Conservation (phyloP, 495 filamentous ascomycete genomes). For the Neurospora discreta region DNA sequence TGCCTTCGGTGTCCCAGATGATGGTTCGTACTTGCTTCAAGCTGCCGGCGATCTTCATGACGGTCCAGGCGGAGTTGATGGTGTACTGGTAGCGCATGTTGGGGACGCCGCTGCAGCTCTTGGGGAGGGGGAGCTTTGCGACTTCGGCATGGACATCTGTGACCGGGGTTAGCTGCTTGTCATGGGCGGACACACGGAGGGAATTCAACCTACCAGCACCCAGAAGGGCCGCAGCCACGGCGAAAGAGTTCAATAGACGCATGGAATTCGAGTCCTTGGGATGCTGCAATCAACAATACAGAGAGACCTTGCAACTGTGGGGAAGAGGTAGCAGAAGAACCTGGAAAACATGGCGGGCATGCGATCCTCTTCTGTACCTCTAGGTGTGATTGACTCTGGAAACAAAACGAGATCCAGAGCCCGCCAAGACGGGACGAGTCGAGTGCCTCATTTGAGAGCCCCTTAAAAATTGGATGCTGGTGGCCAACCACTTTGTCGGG, state of each 20-base stretch:
- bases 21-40: slow-evolving; percentile 46
- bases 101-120: slow-evolving; percentile 23
- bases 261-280: slow-evolving; percentile 2
- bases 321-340: background rate
- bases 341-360: background rate
- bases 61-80: slow-evolving; percentile 44
- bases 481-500: slow-evolving; percentile 8
- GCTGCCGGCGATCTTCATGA: slow-evolving; percentile 43
- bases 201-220: slow-evolving; percentile 11
- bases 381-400: background rate
- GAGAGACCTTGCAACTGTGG: background rate
- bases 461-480: background rate
- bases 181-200: background rate
- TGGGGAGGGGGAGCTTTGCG: slow-evolving; percentile 18
- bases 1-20: slow-evolving; percentile 48
- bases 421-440: slow-evolving; percentile 8
- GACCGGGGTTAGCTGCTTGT: background rate
- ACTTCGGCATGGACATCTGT: slow-evolving; percentile 10
- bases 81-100: slow-evolving; percentile 23
- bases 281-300: background rate
- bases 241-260: slow-evolving; percentile 13
- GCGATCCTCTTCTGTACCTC: background rate
- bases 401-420: background rate
- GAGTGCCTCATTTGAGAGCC: background rate
- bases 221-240: slow-evolving; percentile 14